A percentile compares a stretch with the other conserved stretches of the same genome.
Evolutionary conservation across 495 filamentous ascomycete species (phyloP).

Genomic region (Pyrenula massariospora): DNA sequence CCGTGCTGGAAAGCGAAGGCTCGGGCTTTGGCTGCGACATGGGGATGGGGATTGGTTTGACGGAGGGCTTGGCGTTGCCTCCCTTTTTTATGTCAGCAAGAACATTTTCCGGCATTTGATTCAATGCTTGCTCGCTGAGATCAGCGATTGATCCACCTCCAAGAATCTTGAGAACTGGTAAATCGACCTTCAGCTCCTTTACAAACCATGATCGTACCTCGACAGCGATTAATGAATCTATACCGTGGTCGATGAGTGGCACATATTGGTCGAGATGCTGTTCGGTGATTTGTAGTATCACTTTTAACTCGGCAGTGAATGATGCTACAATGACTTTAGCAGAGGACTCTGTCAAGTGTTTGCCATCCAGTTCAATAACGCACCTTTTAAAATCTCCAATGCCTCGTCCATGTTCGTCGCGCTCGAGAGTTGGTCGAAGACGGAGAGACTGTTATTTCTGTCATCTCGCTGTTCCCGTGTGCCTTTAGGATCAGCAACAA

Average conservation of each 20-base stretch:
- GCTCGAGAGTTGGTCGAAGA: conserved; percentile 13
- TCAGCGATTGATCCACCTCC: conserved; percentile 15
- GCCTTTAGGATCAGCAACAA: not conserved
- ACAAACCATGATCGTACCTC: conserved; percentile 24
- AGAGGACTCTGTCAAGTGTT: not conserved
- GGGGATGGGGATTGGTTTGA: not conserved
- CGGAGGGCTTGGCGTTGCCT: not conserved
- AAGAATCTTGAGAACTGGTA: conserved; percentile 42
- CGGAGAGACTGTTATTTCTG: conserved; percentile 7
- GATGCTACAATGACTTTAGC: not conserved
- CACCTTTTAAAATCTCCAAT: conserved; percentile 8
- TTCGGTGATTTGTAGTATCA: not conserved
- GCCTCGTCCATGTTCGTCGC: conserved; percentile 8
- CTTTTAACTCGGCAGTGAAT: not conserved
- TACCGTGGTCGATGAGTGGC: conserved; percentile 16
- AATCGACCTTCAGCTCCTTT: conserved; percentile 24
- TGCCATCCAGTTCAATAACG: conserved; percentile 3
- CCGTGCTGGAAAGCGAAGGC: not conserved
- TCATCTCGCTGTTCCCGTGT: conserved; percentile 1
- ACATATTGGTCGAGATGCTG: conserved; percentile 1
- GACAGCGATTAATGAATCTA: conserved; percentile 25
- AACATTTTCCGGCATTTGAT: not conserved
- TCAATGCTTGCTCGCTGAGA: not conserved
- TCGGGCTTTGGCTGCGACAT: not conserved
- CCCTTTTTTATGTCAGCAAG: not conserved